Evolutionary conservation across 2,329 filamentous ascomycete species (phyloP).

Genomic region (Herpotrichia juniperi): DNA sequence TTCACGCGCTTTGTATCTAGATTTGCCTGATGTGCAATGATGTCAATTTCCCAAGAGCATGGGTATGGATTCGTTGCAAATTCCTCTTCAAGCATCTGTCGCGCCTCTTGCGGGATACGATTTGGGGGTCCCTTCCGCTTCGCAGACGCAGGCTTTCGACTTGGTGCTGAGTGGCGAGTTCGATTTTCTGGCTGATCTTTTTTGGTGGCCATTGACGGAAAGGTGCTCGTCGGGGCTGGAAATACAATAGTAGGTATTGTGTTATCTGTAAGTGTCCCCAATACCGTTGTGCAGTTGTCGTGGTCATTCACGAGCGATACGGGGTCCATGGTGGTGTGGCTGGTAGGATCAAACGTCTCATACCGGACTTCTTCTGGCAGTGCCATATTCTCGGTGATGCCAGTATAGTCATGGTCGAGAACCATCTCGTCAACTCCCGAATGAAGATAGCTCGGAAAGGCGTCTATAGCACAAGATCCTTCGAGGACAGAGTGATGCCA

Average conservation of each 20-base stretch:
- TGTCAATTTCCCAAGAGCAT: slow-evolving; percentile 42
- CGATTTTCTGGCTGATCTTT: neutral
- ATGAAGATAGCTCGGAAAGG: slow-evolving; percentile 2
- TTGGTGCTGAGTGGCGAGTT: slow-evolving; percentile 9
- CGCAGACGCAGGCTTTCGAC: slow-evolving; percentile 39
- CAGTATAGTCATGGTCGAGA: neutral
- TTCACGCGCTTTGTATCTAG: slow-evolving; percentile 43
- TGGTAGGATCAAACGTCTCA: neutral
- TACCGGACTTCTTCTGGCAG: neutral
- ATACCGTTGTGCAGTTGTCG: too few species aligned
- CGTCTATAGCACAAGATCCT: neutral
- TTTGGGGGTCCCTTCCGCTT: slow-evolving; percentile 38
- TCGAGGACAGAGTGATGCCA: slow-evolving; percentile 23
- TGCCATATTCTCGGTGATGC: neutral
- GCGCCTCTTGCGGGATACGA: slow-evolving; percentile 38
- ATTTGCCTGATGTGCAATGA: slow-evolving; percentile 43
- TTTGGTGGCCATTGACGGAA: neutral
- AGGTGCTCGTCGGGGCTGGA: neutral
- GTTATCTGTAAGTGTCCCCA: too few species aligned
- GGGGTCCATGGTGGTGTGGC: neutral
- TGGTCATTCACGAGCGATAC: neutral
- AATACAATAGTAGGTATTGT: neutral
- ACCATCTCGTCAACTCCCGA: neutral
- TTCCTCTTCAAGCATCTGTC: slow-evolving; percentile 42
- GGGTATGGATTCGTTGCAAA: slow-evolving; percentile 44